A percentile compares a stretch with the other conserved stretches of the same genome.
These are phyloP conservation scores for Ophiostoma novo-ulmi DNA, from an alignment of 2,329 filamentous ascomycete species.

Conservation along the genomic window DNA sequence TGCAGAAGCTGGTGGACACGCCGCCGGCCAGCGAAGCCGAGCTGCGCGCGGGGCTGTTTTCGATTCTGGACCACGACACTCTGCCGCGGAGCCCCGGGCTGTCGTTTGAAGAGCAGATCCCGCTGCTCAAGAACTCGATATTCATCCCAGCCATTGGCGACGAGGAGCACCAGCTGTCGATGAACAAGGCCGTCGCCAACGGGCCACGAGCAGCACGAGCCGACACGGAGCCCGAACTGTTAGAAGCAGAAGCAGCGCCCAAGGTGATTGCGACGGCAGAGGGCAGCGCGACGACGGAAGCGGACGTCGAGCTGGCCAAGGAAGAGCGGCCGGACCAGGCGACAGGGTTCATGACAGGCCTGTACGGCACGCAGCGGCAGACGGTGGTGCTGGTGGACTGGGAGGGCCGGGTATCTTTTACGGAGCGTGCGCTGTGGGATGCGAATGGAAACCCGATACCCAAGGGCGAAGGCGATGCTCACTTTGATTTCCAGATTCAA, in stretches of 20 bases:
- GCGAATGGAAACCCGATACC: constrained; percentile 50
- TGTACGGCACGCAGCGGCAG: constrained; percentile 62
- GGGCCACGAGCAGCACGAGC: constrained; percentile 35
- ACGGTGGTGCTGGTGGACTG: constrained; percentile 58
- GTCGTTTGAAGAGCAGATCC: constrained; percentile 51
- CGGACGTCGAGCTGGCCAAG: constrained; percentile 35
- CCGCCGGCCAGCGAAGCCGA: constrained; percentile 42
- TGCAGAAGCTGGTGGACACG: constrained; percentile 41
- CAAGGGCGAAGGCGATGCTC: constrained; percentile 51
- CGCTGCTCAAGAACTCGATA: constrained; percentile 53
- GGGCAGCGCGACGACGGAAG: constrained; percentile 25
- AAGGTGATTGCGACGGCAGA: constrained; percentile 21
- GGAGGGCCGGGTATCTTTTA: constrained; percentile 56
- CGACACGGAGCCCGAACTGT: constrained; percentile 29
- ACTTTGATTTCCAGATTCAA: constrained; percentile 53
- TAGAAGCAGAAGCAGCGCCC: constrained; percentile 34
- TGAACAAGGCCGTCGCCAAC: constrained; percentile 19
- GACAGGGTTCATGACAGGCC: constrained; percentile 50
- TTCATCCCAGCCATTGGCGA: constrained; percentile 55
- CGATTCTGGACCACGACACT: constrained; percentile 53
- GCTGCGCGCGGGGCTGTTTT: constrained; percentile 49
- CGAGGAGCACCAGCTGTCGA: constrained; percentile 36
- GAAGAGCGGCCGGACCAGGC: constrained; percentile 36
- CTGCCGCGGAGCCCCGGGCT: constrained; percentile 42
- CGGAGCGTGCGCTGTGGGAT: constrained; percentile 58